phyloP scores from a whole-genome alignment of 257 asterid species.

The Dorcoceras hygrometricum region DNA sequence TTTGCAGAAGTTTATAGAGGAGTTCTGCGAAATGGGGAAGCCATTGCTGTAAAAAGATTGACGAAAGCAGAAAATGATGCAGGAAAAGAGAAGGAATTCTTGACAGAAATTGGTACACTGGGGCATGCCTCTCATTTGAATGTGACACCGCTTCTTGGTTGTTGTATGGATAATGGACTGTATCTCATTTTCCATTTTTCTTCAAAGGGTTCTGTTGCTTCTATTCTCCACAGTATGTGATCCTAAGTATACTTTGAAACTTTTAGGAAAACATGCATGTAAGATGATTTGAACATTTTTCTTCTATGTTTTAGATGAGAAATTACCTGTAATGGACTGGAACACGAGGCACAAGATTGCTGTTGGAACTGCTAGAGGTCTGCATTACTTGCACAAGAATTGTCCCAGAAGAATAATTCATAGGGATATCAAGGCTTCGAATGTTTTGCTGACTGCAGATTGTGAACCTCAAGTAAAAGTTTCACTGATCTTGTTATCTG shows the following conservation, averaged over 20 bases:
- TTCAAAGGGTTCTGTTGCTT: conserved; percentile 83
- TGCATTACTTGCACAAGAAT: conserved; percentile 77
- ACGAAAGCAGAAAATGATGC: conserved; percentile 62
- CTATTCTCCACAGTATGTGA: conserved; percentile 72
- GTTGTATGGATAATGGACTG: conserved; percentile 86
- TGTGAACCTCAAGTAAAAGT: conserved; percentile 84
- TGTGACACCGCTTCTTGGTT: conserved; percentile 72
- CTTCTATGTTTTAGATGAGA: conserved; percentile 45
- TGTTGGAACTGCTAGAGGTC: conserved; percentile 80
- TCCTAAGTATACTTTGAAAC: background rate
- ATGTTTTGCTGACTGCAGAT: conserved; percentile 57
- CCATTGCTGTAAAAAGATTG: conserved; percentile 83
- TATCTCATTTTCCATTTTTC: conserved; percentile 89
- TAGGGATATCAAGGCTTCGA: conserved; percentile 85
- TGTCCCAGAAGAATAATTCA: conserved; percentile 96
- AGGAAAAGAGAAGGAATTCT: conserved; percentile 83
- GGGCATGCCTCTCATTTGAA: conserved; percentile 88
- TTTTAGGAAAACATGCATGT: too few species aligned
- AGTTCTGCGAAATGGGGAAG: conserved; percentile 58
- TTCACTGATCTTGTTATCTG: background rate
- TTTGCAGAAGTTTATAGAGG: conserved; percentile 95
- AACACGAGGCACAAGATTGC: conserved; percentile 81
- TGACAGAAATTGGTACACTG: conserved; percentile 82
- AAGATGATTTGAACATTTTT: background rate
- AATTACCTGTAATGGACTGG: conserved; percentile 65